Evolutionary conservation across 2,329 filamentous ascomycete species (phyloP).

Genomic region (Botrytis squamosa): DNA sequence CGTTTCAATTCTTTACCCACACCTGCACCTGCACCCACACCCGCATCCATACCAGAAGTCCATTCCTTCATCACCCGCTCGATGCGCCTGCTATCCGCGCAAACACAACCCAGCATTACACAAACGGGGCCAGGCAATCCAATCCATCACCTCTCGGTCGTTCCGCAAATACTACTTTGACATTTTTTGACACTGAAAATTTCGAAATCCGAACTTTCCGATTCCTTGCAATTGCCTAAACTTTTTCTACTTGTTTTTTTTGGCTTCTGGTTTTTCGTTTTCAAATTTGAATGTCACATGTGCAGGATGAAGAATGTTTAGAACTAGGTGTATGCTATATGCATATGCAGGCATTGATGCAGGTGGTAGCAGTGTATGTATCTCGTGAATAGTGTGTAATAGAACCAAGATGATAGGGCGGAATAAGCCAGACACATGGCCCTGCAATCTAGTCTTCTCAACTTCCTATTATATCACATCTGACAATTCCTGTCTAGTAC

Average conservation of each 20-base stretch:
- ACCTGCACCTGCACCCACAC: background rate
- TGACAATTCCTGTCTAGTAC: background rate
- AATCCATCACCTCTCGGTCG: background rate
- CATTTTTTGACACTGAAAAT: background rate
- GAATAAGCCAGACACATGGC: background rate
- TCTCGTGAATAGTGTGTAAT: background rate
- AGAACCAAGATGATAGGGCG: background rate
- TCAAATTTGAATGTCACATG: background rate
- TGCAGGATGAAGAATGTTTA: too few species aligned
- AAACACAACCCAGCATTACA: background rate
- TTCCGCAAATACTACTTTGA: slow-evolving; percentile 6
- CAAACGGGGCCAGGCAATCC: background rate
- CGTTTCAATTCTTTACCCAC: background rate
- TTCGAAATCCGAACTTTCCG: background rate
- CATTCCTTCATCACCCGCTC: background rate
- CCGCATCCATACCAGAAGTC: background rate
- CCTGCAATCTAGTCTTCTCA: background rate
- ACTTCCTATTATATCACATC: background rate
- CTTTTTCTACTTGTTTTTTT: background rate
- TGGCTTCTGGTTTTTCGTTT: background rate
- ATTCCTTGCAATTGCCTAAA: background rate
- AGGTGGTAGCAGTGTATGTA: background rate
- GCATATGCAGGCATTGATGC: background rate
- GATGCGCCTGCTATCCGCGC: background rate
- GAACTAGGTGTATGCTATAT: background rate